A percentile compares a stretch with the other conserved stretches of the same genome.
Evolutionary conservation across 1,139 yeast species (phyloP).

Genomic region (Taiozyma sp.): DNA sequence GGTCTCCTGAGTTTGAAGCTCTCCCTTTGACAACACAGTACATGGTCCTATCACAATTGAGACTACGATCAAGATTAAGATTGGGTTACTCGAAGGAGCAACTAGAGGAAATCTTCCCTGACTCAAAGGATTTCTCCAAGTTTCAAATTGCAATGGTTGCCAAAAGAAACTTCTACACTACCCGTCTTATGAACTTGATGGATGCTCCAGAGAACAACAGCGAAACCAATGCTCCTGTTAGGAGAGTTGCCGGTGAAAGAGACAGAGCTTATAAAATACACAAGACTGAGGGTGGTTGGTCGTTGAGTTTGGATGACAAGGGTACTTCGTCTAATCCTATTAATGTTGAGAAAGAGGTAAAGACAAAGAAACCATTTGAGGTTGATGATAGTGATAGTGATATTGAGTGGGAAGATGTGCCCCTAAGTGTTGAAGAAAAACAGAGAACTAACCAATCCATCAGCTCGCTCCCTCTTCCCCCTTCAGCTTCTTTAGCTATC

Average conservation of each 20-base stretch:
- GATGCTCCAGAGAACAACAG: neutral
- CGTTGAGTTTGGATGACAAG: conserved; percentile 55
- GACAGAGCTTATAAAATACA: conserved; percentile 73
- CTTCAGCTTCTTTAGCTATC: conserved; percentile 11
- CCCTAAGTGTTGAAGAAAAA: conserved; percentile 26
- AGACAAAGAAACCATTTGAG: conserved; percentile 17
- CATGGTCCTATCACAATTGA: conserved; percentile 75
- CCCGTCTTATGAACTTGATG: conserved; percentile 55
- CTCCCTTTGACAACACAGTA: conserved; percentile 84
- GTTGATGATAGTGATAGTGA: conserved; percentile 37
- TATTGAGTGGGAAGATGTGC: conserved; percentile 63
- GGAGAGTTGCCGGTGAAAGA: conserved; percentile 82
- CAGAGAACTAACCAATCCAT: conserved; percentile 32
- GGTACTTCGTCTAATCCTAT: conserved; percentile 38
- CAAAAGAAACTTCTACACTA: conserved; percentile 86
- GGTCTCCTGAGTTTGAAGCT: conserved; percentile 56
- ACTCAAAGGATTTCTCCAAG: conserved; percentile 83
- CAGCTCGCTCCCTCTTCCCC: conserved; percentile 33
- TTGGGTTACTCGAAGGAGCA: conserved; percentile 94
- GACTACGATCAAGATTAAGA: conserved; percentile 83
- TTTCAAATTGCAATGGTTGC: conserved; percentile 94
- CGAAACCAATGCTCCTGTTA: conserved; percentile 34
- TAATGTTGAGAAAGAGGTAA: conserved; percentile 29
- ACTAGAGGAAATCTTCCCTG: conserved; percentile 72
- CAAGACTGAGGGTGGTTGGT: conserved; percentile 84